Evolutionary conservation across 2,329 filamentous ascomycete species (phyloP).

Genomic region (Atkinsonella hypoxylon): DNA sequence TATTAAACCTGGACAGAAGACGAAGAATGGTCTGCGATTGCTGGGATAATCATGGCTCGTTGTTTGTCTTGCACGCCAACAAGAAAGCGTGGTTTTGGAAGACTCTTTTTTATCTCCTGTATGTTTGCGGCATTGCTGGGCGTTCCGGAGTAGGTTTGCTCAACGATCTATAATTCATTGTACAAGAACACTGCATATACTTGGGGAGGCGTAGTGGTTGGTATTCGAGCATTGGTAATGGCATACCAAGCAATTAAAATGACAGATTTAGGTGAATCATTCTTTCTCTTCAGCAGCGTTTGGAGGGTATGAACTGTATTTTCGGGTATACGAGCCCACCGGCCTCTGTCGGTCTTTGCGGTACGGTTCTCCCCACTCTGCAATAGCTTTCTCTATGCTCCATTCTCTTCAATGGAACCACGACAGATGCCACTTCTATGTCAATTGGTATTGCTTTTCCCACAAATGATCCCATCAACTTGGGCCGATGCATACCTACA

Average conservation of each 20-base stretch:
- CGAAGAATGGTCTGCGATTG: slow-evolving; percentile 51
- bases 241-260: too few relatives aligned
- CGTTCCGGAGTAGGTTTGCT: not conserved
- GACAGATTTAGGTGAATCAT: too few relatives aligned
- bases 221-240: too few relatives aligned
- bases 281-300: too few relatives aligned
- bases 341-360: not conserved
- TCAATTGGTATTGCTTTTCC: not conserved
- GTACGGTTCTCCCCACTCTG: not conserved
- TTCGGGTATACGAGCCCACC: not conserved
- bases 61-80: not conserved
- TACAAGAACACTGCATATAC: not conserved
- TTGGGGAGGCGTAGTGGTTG: too few relatives aligned
- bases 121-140: not conserved
- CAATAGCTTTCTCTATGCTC: not conserved
- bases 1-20: slow-evolving; percentile 52
- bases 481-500: not conserved
- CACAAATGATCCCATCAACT: not conserved
- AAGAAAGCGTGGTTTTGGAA: not conserved
- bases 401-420: not conserved
- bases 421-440: not conserved
- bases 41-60: slow-evolving; percentile 33
- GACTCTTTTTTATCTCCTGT: not conserved
- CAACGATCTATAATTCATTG: not conserved
- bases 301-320: too few relatives aligned